Evolutionary conservation across 2,329 filamentous ascomycete genomes (phyloP), one percentile per base, ranked within the genome.

Genomic region (Aspergillus luchuensis): DNA sequence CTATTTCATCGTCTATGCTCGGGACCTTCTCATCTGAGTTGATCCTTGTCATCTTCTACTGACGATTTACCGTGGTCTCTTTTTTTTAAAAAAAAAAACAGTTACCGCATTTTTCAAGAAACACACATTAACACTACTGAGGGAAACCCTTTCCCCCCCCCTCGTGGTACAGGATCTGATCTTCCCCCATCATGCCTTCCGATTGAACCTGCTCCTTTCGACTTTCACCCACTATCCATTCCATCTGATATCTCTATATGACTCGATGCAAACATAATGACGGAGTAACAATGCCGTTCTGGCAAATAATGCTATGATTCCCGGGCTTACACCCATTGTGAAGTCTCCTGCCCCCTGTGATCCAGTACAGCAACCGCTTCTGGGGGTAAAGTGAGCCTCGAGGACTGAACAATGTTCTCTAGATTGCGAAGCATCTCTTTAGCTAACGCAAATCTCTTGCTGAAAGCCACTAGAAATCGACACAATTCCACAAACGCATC

Each of bases 401-500:
- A 64, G 8, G 57, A 48, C 36, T 63, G 45, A 15, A 64, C 62
- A 2, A 63, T 57, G 3, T 41, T 62, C 39, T 67, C 63, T 17
- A 75, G 68, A 3, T 62, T 65, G n/a, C 64, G 56, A 21, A 73
- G 60, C 33, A 66, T 64, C 5, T 63, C 62, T 36, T 68, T 64
- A 2, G 66, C 70, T 11, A 62, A 54, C 13, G 69, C 58, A 41
- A 71, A 67, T 45, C 67, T 68, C 28, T 63, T 65, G 38, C 70
- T 65, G 52, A 74, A 67, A 3, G 69, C 66, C 2, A 59, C 59
- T 4, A 71, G 58, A 41, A 71, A 68, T 10, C 66, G 69, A 60
- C 67, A 72, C 19, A 74, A 58, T 47, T 74, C 69, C 28, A 64
- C 54, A 45, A 75, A 74, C 2, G 66, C 66, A n/a, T 67, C 56